A percentile compares a stretch with the other conserved stretches of the same genome.
Evolutionary conservation across 768 basidiomycete species (phyloP).

Genomic region (Leccinellum luteum): DNA sequence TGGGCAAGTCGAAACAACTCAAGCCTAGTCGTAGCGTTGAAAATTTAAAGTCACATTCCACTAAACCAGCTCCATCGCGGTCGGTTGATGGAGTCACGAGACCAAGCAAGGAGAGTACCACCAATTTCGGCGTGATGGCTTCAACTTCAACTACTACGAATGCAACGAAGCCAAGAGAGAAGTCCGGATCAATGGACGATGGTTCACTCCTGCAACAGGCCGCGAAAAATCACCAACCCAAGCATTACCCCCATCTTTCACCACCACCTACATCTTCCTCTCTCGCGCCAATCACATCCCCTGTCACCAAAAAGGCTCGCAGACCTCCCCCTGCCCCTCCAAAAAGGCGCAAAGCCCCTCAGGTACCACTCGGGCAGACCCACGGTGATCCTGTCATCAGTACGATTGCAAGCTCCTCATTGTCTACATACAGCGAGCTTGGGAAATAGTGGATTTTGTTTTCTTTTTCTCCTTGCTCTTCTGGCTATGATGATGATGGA

Average conservation of each 20-base stretch:
- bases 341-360: conserved; percentile 69
- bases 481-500: conserved; percentile 4
- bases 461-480: conserved; percentile 3
- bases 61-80: conserved; percentile 30
- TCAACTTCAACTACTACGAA: conserved; percentile 24
- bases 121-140: conserved; percentile 29
- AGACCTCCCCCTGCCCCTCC: conserved; percentile 67
- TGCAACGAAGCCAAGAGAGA: conserved; percentile 24
- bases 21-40: conserved; percentile 71
- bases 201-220: conserved; percentile 16
- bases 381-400: conserved; percentile 57
- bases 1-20: conserved; percentile 41
- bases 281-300: conserved; percentile 15
- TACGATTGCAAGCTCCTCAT: conserved; percentile 47
- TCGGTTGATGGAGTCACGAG: conserved; percentile 38
- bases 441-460: conserved; percentile 14
- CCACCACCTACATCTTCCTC: conserved; percentile 19
- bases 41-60: conserved; percentile 39
- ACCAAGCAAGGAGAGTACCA: conserved; percentile 39
- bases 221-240: conserved; percentile 18
- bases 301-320: conserved; percentile 31
- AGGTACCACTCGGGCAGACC: conserved; percentile 53
- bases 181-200: conserved; percentile 27
- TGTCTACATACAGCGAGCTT: conserved; percentile 17
- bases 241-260: conserved; percentile 12